These are phyloP conservation scores for Oryza meyeriana DNA, from an alignment of 176 grass and related monocot species.

Conservation along the genomic window DNA sequence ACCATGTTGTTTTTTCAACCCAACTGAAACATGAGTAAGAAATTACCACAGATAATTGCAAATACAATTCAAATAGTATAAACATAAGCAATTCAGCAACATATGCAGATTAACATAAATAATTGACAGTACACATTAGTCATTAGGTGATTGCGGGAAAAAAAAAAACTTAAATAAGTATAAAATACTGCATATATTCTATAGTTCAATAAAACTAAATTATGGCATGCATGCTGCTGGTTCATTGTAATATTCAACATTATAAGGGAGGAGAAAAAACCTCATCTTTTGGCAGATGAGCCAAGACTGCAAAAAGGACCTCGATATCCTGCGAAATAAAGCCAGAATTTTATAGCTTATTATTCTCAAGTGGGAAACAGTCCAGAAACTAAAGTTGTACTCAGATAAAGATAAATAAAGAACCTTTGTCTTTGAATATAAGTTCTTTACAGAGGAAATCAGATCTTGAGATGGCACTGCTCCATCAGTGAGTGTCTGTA, in stretches of 20 bases:
- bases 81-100: not conserved
- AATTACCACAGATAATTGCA: not conserved
- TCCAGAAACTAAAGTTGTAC: slow-evolving; percentile 23
- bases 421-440: slow-evolving; percentile 88
- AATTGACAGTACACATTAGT: not conserved
- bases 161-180: not conserved
- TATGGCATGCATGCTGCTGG: not conserved
- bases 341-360: slow-evolving; percentile 17
- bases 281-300: slow-evolving; percentile 91
- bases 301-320: slow-evolving; percentile 70
- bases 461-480: slow-evolving; percentile 72
- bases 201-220: slow-evolving; percentile 1
- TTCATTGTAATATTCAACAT: not conserved
- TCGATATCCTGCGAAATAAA: slow-evolving; percentile 81
- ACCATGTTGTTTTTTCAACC: not conserved
- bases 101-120: not conserved
- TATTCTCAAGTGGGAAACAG: not conserved
- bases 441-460: slow-evolving; percentile 75
- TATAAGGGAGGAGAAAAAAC: slow-evolving; percentile 21
- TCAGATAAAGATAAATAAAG: slow-evolving; percentile 12
- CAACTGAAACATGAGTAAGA: not conserved
- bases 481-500: slow-evolving; percentile 79
- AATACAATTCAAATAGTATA: slow-evolving; percentile 7
- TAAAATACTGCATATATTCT: slow-evolving; percentile 3
- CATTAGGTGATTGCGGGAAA: not conserved